Evolutionary conservation across 768 basidiomycete genomes (phyloP), one percentile per base, ranked within the genome.

Genomic region (Peribolospora baueri): DNA sequence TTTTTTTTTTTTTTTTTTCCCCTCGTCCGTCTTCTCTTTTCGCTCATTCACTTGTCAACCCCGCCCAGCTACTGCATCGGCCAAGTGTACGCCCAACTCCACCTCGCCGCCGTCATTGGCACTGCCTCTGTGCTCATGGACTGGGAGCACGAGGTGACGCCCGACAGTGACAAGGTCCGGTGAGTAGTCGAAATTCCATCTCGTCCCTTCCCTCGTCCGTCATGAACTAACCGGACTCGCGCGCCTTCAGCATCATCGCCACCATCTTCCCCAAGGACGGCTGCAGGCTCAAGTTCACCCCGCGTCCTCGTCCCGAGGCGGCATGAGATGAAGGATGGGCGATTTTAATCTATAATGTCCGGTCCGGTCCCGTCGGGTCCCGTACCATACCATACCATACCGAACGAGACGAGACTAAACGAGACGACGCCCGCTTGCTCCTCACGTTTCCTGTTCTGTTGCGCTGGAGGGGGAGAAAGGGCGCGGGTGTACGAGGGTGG

Each of bases 81-180:
- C 39, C 63, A 84, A 52, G 87, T 93, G 67, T 98, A 97, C 65
- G 86, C 90, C 43, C 76, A 73, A 61, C 79, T 87, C 78, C 88
- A 90, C 69, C 86, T 95, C 55, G 81, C 75, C 1, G 73, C 90
- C 14, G 79, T 81, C 3, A 73, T 97, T 38, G 88, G 81, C 5
- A 79, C 78, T n/a, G 88, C 90, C 0, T 75, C 76, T 53, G 74
- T 76, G 42, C 71, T 80, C 64, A 77, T 87, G 71, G 73, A 90
- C 65, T 93, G 81, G 75, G 78, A 88, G 57, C 93, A 97, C 67
- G 75, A 81, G 50, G 50, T 74, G n/a, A 97, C 93, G 0, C 75
- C 77, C 2, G 67, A 76, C 56, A 85, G 82, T 60, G 73, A 84
- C 14, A 73, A 84, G 69, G 78, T 91, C 61, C 76, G 84, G 81